Conservation (phyloP, 2,329 filamentous ascomycete genomes). For the Pyrenophora graminea region DNA sequence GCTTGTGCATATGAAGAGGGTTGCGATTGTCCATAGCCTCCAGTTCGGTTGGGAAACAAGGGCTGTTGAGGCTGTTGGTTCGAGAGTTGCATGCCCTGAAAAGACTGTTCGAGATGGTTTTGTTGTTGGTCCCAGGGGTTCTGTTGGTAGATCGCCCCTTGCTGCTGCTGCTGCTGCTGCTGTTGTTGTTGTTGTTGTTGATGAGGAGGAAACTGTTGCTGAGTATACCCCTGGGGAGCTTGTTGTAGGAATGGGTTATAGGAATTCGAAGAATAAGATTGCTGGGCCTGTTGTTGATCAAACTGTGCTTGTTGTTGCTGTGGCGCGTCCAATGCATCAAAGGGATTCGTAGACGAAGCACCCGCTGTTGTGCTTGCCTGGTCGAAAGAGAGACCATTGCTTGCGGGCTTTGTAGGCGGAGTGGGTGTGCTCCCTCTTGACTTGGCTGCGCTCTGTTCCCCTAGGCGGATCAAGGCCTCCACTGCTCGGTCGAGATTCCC, state of each 20-base stretch:
- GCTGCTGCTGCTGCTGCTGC: slow-evolving; percentile 12
- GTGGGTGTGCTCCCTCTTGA: slow-evolving; percentile 54
- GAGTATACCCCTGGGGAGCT: slow-evolving; percentile 34
- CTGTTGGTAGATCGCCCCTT: slow-evolving; percentile 20
- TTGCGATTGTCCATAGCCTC: slow-evolving; percentile 57
- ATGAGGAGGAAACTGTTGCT: slow-evolving; percentile 6
- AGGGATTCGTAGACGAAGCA: slow-evolving; percentile 47
- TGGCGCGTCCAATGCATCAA: slow-evolving; percentile 51
- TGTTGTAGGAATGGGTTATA: slow-evolving; percentile 72
- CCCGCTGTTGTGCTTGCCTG: slow-evolving; percentile 39
- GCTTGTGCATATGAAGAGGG: slow-evolving; percentile 42
- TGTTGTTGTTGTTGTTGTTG: slow-evolving; percentile 17
- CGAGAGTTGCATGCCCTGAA: slow-evolving; percentile 74
- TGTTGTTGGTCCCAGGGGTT: slow-evolving; percentile 33
- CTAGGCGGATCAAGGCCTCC: slow-evolving; percentile 80
- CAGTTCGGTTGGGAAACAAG: slow-evolving; percentile 77
- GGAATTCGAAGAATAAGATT: slow-evolving; percentile 48
- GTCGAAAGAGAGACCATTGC: slow-evolving; percentile 52
- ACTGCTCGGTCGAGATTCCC: slow-evolving; percentile 86
- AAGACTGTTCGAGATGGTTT: slow-evolving; percentile 65
- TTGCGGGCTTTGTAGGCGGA: slow-evolving; percentile 54
- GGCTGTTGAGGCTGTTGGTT: slow-evolving; percentile 41
- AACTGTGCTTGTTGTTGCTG: slow-evolving; percentile 37
- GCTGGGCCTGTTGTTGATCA: slow-evolving; percentile 37
- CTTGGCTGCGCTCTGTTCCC: slow-evolving; percentile 58